These are phyloP conservation scores for Corymbia citriodora DNA, from an alignment of 441 rosid genomes.

Conservation along the genomic window DNA sequence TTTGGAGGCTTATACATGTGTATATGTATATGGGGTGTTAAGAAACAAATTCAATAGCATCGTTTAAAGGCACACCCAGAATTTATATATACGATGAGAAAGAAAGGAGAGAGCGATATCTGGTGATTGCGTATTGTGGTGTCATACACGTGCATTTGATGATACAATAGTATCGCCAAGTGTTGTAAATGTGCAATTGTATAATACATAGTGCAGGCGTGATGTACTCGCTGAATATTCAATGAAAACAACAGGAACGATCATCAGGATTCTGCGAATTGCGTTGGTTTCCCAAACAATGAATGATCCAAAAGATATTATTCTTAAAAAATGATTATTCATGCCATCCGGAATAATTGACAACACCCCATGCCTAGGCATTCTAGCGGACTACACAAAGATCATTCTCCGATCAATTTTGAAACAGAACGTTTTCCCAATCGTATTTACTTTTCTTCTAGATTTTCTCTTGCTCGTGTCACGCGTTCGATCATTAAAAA, in stretches of 20 bases:
- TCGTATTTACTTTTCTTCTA: neutral
- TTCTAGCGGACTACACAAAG: neutral
- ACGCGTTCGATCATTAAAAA: neutral
- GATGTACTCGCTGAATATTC: neutral
- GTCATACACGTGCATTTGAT: neutral
- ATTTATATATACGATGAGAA: neutral
- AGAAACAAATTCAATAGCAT: no score
- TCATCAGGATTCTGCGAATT: neutral
- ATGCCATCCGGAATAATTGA: no score
- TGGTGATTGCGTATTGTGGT: neutral
- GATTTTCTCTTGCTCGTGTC: neutral
- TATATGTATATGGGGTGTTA: no score
- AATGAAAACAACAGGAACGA: neutral
- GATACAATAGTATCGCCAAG: neutral
- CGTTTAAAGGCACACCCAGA: neutral
- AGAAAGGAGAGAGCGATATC: neutral
- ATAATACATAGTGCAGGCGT: neutral
- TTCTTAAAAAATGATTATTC: neutral
- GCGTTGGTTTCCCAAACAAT: neutral
- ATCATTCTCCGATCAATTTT: neutral
- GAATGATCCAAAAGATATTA: neutral
- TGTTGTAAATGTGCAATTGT: neutral
- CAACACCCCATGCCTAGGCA: neutral
- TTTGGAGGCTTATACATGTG: neutral
- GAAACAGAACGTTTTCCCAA: neutral